Evolutionary conservation across 371 early-diverging fungal genomes (phyloP).

Genomic region (Amoeboradix gromovi): DNA sequence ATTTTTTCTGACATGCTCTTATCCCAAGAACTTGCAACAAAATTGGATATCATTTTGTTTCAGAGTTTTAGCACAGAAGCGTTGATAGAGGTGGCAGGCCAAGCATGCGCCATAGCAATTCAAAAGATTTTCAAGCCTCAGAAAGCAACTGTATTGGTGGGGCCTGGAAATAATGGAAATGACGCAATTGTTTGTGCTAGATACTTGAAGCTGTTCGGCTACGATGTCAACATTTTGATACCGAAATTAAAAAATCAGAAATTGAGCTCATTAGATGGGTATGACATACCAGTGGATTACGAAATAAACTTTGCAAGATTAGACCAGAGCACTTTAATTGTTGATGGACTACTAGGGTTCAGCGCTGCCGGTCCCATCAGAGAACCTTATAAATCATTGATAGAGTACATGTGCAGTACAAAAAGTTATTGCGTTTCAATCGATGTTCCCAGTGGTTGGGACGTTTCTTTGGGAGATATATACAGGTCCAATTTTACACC

Average conservation of each 20-base stretch:
- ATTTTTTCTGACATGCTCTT: no score
- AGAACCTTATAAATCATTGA: neutral
- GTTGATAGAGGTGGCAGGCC: neutral
- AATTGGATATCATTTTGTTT: neutral
- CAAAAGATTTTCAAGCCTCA: neutral
- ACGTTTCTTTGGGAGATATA: neutral
- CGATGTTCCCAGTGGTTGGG: neutral
- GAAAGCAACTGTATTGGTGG: neutral
- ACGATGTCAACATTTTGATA: neutral
- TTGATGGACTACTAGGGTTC: neutral
- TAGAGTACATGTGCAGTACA: neutral
- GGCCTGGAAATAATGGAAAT: slow-evolving; percentile 2
- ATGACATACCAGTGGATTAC: neutral
- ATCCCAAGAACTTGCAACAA: neutral
- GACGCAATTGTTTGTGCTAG: slow-evolving; percentile 1
- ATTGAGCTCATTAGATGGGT: neutral
- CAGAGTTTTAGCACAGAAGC: neutral
- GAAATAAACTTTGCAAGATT: neutral
- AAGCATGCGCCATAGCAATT: neutral
- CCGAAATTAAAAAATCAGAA: neutral
- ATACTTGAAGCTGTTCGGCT: neutral
- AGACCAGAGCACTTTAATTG: neutral
- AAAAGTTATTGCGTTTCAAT: neutral
- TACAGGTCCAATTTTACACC: neutral
- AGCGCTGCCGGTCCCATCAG: neutral